Conservation (phyloP, 2,329 filamentous ascomycete genomes). For the Capronia coronata region DNA sequence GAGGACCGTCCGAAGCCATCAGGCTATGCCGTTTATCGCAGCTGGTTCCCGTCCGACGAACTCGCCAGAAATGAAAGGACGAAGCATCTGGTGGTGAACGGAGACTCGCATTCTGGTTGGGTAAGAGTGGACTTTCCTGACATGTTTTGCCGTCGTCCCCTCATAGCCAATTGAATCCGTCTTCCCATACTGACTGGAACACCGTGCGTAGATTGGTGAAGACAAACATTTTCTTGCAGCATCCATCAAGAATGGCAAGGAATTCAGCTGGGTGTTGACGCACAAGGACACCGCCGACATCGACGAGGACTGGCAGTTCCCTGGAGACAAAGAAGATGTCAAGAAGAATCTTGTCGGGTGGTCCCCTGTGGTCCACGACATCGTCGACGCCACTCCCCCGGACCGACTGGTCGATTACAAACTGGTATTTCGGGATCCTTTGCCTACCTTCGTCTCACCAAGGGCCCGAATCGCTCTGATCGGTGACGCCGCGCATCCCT, state of each 20-base stretch:
- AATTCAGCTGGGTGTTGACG: slow-evolving; percentile 52
- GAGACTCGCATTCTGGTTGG: slow-evolving; percentile 48
- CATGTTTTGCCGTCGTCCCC: neutral
- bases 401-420: slow-evolving; percentile 23
- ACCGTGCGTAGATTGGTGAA: slow-evolving; percentile 35
- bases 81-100: slow-evolving; percentile 48
- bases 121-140: slow-evolving; percentile 1
- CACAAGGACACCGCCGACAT: slow-evolving; percentile 45
- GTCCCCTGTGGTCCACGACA: slow-evolving; percentile 38
- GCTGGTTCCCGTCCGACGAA: slow-evolving; percentile 38
- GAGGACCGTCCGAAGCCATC: slow-evolving; percentile 34
- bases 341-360: slow-evolving; percentile 47
- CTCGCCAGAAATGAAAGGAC: slow-evolving; percentile 48
- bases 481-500: slow-evolving; percentile 48
- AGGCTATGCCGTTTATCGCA: slow-evolving; percentile 31
- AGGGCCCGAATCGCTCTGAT: slow-evolving; percentile 43
- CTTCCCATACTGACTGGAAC: neutral
- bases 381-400: slow-evolving; percentile 27
- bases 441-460: slow-evolving; percentile 35
- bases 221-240: slow-evolving; percentile 46
- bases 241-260: slow-evolving; percentile 47
- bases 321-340: slow-evolving; percentile 48
- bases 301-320: slow-evolving; percentile 51
- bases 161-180: too few relatives aligned
- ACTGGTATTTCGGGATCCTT: slow-evolving; percentile 24